Percentiles rank a stretch among this genome's conserved stretches.
phyloP scores from a whole-genome alignment of 1,284 basidiomycete species.

The Polyporus tsugae region DNA sequence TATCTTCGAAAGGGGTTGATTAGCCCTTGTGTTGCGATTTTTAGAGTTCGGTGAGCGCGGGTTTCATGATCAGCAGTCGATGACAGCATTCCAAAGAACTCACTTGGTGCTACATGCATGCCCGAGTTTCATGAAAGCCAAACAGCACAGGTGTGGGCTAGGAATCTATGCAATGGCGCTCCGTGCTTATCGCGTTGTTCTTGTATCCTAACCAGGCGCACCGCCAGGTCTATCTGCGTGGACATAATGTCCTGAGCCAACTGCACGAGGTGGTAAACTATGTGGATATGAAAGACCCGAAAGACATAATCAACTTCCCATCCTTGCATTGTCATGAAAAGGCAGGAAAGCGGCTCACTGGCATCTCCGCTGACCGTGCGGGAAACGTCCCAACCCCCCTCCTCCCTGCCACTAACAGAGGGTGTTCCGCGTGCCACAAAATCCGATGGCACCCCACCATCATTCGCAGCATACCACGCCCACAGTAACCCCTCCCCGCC shows the following conservation, averaged over 20 bases:
- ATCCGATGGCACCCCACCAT: not conserved
- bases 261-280: not conserved
- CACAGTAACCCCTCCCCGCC: not conserved
- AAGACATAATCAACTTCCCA: not conserved
- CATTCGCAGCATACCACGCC: not conserved
- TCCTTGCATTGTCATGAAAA: not conserved
- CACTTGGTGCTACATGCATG: not conserved
- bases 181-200: not conserved
- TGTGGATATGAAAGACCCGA: not conserved
- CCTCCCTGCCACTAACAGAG: not conserved
- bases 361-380: not conserved
- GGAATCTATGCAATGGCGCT: not conserved
- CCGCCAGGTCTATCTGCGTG: not conserved
- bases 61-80: conserved; percentile 4
- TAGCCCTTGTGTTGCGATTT: not conserved
- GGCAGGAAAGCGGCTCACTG: not conserved
- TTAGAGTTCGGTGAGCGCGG: not conserved
- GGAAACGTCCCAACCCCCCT: not conserved
- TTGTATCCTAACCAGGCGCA: not conserved
- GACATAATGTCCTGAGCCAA: not conserved
- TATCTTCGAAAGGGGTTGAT: not conserved
- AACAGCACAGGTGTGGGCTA: not conserved
- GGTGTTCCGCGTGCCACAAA: not conserved
- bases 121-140: not conserved
- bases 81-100: not conserved